Evolutionary conservation across 306 rosid genomes (phyloP), one percentile per base, ranked within the genome.

Genomic region (Quercus agrifolia): DNA sequence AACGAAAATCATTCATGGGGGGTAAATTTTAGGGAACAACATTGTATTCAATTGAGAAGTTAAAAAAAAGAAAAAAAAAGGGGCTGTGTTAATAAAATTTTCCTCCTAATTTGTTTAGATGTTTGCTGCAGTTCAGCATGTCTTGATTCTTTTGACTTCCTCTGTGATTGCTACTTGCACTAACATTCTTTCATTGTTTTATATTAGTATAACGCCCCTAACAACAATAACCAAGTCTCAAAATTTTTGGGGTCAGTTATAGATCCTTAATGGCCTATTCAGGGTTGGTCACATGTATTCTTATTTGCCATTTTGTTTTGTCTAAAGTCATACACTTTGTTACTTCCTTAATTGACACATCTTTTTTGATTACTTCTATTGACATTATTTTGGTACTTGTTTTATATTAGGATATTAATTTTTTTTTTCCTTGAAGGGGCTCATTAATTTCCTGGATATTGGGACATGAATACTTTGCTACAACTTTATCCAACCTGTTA

Each of bases 401-500:
- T 28, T 28, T 30, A 64, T 28, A 1, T 1, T 15, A 27, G 21
- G 2, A 11, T 64, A 30, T 64, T 62, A 14, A 10, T 2, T 15
- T 14, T 6, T 30, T 17, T 23, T 59, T 59, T 23, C 4, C 30
- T 27, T 59, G 67, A 35, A 41, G 30, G 28, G 20, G 46, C 71
- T 75, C 70, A 18, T 56, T 81, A 77, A 80, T 63, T 19, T 73
- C 82, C 87, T 84, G 91, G 83, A 79, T 82, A 56, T 25, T 35
- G 72, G 25, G 44, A 46, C 76, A 69, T 75, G 70, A 73, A 57
- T 33, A 57, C 13, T 62, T 35, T 18, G 41, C 67, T 35, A 74
- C 54, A 73, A 75, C 68, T 73, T 56, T 28, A 41, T 64, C 57
- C 79, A 73, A 81, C 41, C 77, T 30, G 56, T 85, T 77, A 74